Percentiles rank a stretch among this genome's conserved stretches.
phyloP scores from a whole-genome alignment of 179 eudicot species.

The Actinidia polygama region DNA sequence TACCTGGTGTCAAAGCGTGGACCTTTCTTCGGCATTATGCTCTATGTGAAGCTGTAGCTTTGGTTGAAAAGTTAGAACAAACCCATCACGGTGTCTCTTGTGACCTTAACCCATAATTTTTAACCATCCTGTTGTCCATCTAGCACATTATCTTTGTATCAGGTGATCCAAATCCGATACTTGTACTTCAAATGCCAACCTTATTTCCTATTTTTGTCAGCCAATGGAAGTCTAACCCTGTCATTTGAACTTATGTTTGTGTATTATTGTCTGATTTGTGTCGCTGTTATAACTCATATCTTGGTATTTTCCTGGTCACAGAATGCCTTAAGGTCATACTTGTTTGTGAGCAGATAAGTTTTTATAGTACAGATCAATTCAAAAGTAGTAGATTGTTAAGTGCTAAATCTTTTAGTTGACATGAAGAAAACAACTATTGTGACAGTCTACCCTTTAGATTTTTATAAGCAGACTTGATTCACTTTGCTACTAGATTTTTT shows the following conservation, averaged over 20 bases:
- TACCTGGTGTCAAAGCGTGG: not conserved
- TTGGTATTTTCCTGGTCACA: slow-evolving; percentile 27
- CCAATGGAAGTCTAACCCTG: not conserved
- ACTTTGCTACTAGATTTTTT: not conserved
- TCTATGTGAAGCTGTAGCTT: not conserved
- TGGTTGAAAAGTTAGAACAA: not conserved
- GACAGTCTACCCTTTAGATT: not conserved
- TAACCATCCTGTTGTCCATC: not conserved
- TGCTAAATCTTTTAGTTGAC: not conserved
- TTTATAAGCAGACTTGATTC: not conserved
- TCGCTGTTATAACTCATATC: not conserved
- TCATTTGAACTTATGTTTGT: not conserved
- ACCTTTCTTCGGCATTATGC: not conserved
- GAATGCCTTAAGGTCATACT: slow-evolving; percentile 78
- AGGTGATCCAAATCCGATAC: not conserved
- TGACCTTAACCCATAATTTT: not conserved
- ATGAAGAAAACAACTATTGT: not conserved
- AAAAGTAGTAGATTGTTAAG: not conserved
- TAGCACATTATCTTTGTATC: not conserved
- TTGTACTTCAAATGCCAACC: not conserved
- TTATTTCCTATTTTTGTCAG: not conserved
- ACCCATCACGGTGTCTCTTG: not conserved
- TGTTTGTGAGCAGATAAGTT: slow-evolving; percentile 88
- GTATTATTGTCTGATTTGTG: slow-evolving; percentile 7
- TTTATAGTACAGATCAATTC: not conserved